A percentile compares a stretch with the other conserved stretches of the same genome.
Evolutionary conservation across 2,329 filamentous ascomycete genomes (phyloP).

Genomic region (Cladosporium sp.): DNA sequence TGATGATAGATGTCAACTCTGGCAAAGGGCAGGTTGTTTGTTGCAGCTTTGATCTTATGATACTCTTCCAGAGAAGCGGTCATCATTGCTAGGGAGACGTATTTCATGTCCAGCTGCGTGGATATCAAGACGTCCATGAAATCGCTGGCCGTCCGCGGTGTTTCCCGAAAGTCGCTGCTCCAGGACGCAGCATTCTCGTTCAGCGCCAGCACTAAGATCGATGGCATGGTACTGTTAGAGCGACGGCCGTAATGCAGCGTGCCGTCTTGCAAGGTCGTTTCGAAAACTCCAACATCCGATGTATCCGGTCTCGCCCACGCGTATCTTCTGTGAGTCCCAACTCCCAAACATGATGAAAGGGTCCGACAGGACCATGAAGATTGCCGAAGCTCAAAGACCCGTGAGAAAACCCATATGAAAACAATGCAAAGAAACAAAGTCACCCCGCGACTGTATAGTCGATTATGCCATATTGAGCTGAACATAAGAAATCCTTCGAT

Average conservation of each 20-base stretch:
- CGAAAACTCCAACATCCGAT: not conserved
- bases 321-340: not conserved
- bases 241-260: slow-evolving; percentile 12
- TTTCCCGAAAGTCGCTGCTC: slow-evolving; percentile 20
- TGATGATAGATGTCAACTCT: slow-evolving; percentile 12
- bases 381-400: slow-evolving; percentile 4
- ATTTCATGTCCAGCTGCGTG: slow-evolving; percentile 13
- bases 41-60: slow-evolving; percentile 7
- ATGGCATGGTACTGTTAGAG: slow-evolving; percentile 2
- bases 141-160: slow-evolving; percentile 13
- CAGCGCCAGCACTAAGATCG: slow-evolving; percentile 16
- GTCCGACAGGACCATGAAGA: slow-evolving; percentile 3
- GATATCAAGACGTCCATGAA: slow-evolving; percentile 16
- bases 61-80: slow-evolving; percentile 15
- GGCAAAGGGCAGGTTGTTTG: slow-evolving; percentile 12
- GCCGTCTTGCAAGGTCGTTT: slow-evolving; percentile 13
- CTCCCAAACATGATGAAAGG: not conserved
- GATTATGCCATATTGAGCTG: not conserved
- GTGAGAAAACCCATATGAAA: not conserved
- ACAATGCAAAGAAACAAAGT: not conserved
- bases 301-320: not conserved
- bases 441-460: not conserved
- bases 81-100: slow-evolving; percentile 15
- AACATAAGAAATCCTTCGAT: not conserved
- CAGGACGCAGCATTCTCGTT: slow-evolving; percentile 15